Evolutionary conservation across 2,329 filamentous ascomycete species (phyloP), one percentile per base, ranked within the genome.

Genomic region (Aspergillus japonicus): DNA sequence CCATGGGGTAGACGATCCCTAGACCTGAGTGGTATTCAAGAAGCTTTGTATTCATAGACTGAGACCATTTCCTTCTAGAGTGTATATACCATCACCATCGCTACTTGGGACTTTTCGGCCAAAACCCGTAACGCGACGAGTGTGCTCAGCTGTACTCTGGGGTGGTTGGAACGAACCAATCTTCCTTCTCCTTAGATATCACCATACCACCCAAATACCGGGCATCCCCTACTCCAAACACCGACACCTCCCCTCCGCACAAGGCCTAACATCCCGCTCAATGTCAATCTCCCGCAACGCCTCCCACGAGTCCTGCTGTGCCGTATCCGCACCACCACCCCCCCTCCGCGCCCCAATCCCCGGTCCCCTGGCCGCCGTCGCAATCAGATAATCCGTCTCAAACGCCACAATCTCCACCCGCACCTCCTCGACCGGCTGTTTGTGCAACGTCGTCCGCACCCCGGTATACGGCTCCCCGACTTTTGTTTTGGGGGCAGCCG

Each of bases 311-410:
- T 75, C 73, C 2, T 19, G 33, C 26, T 29, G 26, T 8, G 7
- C 26, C 14, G 33, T 24, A 19, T 31, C 56, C 16, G 23, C 47
- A 2, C 12, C 19, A 16, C 47, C 21, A 24, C 53, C 23, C 23
- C 53, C 23, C 23, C 23, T 16, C 21, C 23, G 11, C 8, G 23
- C 58, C 19, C 74, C 75, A 53, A 80, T 59, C 10, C 65, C 60
- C n/a, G 69, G 69, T 0, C 72, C 73, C 16, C 77, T 77, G 29
- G 78, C 81, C 5, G 85, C 84, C 33, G 83, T 83, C 0, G 83
- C 82, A 64, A 88, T 75, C 72, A 88, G 81, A 66, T 83, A 87
- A 57, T 84, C 78, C 60, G 82, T 76, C 62, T 85, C 84, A 68
- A 85, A 87, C 0, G 83, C 80, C 58, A 84, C 80, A 19, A 88